These are phyloP conservation scores for Penicillium hesseltinei DNA, from an alignment of 2,329 filamentous ascomycete species.

Conservation along the genomic window DNA sequence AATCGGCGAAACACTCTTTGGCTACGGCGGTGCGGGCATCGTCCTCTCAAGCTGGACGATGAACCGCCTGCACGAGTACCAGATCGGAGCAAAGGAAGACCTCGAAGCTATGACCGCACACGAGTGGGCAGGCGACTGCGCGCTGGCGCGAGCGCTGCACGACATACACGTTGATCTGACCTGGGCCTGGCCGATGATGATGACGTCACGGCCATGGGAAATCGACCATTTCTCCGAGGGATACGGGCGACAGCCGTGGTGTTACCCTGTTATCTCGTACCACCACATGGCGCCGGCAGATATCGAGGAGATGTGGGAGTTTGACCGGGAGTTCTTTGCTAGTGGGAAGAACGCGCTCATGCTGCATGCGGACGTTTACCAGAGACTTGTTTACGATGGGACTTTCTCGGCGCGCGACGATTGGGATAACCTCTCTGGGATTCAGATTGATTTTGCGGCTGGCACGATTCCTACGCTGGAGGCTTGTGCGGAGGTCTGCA, in stretches of 20 bases:
- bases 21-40: slow-evolving; percentile 53
- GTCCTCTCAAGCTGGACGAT: slow-evolving; percentile 51
- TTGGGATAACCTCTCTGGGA: slow-evolving; percentile 28
- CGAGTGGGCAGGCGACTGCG: slow-evolving; percentile 50
- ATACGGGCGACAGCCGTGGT: slow-evolving; percentile 45
- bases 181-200: slow-evolving; percentile 48
- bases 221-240: slow-evolving; percentile 41
- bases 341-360: slow-evolving; percentile 45
- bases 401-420: slow-evolving; percentile 13
- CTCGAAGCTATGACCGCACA: slow-evolving; percentile 45
- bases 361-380: slow-evolving; percentile 30
- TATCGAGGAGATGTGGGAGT: slow-evolving; percentile 42
- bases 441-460: slow-evolving; percentile 18
- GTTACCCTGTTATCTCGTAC: slow-evolving; percentile 50
- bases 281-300: slow-evolving; percentile 47
- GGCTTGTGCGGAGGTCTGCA: slow-evolving; percentile 26
- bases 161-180: slow-evolving; percentile 44
- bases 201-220: slow-evolving; percentile 39
- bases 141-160: slow-evolving; percentile 45
- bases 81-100: slow-evolving; percentile 36
- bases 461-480: slow-evolving; percentile 14
- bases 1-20: slow-evolving; percentile 49
- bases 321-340: slow-evolving; percentile 53
- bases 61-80: slow-evolving; percentile 37
- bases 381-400: slow-evolving; percentile 20